These are phyloP conservation scores for Globisporangium canariense DNA, from an alignment of 352 stramenopile genomes.

Conservation along the genomic window DNA sequence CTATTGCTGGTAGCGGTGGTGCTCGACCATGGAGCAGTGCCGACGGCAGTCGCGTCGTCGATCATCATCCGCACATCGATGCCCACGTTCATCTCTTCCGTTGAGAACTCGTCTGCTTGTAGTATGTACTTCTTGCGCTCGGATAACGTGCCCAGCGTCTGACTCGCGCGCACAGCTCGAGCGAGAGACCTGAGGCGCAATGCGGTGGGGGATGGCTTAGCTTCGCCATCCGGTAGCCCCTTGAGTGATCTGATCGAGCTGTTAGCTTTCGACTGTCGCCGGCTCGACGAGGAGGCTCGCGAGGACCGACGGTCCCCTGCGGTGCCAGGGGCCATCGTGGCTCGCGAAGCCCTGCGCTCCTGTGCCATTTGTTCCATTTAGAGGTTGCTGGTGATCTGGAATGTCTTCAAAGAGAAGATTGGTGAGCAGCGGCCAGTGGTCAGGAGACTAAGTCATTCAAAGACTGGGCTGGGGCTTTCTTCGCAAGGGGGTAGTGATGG, in stretches of 20 bases:
- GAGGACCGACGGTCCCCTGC: slow-evolving; percentile 1
- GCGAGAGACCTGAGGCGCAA: slow-evolving; percentile 42
- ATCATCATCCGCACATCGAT: slow-evolving; percentile 34
- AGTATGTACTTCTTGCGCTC: slow-evolving; percentile 37
- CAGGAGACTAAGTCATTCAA: background rate
- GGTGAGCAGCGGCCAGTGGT: background rate
- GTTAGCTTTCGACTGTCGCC: slow-evolving; percentile 15
- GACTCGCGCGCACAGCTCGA: slow-evolving; percentile 47
- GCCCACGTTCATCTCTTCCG: slow-evolving; percentile 34
- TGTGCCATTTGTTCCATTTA: slow-evolving; percentile 8
- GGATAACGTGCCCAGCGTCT: slow-evolving; percentile 37
- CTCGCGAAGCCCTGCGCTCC: slow-evolving; percentile 13
- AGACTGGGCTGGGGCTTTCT: background rate
- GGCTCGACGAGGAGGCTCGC: slow-evolving; percentile 3
- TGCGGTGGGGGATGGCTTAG: slow-evolving; percentile 37
- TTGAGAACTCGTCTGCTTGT: slow-evolving; percentile 33
- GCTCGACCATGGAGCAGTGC: slow-evolving; percentile 8
- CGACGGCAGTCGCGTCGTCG: slow-evolving; percentile 18
- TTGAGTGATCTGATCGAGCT: slow-evolving; percentile 18
- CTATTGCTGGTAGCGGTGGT: background rate
- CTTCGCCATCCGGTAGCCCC: slow-evolving; percentile 14
- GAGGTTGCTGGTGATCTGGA: background rate
- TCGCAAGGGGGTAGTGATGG: background rate
- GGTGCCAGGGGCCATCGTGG: slow-evolving; percentile 17
- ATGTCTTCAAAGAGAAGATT: background rate